A percentile compares a stretch with the other conserved stretches of the same genome.
phyloP scores from a whole-genome alignment of 2,329 filamentous ascomycete genomes.

The Aureobasidium sp. region DNA sequence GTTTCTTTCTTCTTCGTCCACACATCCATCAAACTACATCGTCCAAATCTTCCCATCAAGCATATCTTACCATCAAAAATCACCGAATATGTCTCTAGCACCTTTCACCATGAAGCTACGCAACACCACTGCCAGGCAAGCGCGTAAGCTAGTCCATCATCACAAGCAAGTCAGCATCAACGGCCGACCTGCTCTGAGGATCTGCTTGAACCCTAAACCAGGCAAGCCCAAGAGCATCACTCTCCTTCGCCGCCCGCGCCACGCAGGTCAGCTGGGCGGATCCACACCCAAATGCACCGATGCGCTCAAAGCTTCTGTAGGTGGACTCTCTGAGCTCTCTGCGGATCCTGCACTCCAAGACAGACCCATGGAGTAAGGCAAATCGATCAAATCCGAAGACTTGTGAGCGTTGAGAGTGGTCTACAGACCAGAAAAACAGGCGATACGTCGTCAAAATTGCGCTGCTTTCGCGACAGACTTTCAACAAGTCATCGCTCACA shows the following conservation, averaged over 20 bases:
- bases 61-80: neutral
- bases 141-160: neutral
- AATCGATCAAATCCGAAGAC: no score
- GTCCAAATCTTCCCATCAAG: no score
- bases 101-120: neutral
- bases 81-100: neutral
- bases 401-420: no score
- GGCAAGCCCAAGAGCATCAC: neutral
- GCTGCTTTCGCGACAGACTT: no score
- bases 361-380: no score
- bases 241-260: neutral
- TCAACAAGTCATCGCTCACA: no score
- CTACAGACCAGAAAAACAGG: no score
- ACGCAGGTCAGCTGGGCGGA: neutral
- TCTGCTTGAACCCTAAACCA: neutral
- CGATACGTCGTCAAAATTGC: no score
- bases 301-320: neutral
- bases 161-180: neutral
- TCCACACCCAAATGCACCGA: neutral
- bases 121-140: neutral
- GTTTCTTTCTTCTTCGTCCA: no score
- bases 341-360: no score
- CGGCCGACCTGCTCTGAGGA: neutral
- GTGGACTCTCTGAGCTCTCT: no score
- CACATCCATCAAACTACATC: no score